Percentiles rank a stretch among this genome's conserved stretches.
phyloP scores from a whole-genome alignment of 2,329 filamentous ascomycete species.

The Bertia moriformis region DNA sequence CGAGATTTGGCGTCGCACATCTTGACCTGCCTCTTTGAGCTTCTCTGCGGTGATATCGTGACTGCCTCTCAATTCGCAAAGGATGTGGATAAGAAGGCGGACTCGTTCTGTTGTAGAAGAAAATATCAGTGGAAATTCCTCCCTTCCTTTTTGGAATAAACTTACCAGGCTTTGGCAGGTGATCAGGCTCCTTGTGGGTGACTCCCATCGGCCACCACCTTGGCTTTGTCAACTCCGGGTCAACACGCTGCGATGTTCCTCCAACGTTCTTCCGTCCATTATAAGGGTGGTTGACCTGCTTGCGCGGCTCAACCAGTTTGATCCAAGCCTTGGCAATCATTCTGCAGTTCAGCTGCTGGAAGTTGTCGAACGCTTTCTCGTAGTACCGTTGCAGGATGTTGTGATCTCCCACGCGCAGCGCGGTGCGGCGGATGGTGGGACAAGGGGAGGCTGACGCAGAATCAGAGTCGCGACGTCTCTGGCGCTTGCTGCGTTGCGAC shows the following conservation, averaged over 20 bases:
- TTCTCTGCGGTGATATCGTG: slow-evolving; percentile 15
- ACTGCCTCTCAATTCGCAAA: slow-evolving; percentile 16
- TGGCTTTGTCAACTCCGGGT: slow-evolving; percentile 16
- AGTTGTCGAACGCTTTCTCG: slow-evolving; percentile 14
- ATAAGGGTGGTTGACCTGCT: slow-evolving; percentile 18
- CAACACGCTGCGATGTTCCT: slow-evolving; percentile 10
- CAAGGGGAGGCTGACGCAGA: neutral
- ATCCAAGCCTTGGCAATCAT: slow-evolving; percentile 17
- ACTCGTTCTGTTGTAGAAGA: slow-evolving; percentile 11
- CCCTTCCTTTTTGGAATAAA: too few relatives aligned
- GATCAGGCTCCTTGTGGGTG: slow-evolving; percentile 15
- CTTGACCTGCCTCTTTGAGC: slow-evolving; percentile 15
- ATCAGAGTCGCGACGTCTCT: neutral
- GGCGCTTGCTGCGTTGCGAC: neutral
- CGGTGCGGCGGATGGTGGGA: neutral
- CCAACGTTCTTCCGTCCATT: slow-evolving; percentile 15
- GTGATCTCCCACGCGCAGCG: neutral
- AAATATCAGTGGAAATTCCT: neutral
- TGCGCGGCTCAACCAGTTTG: slow-evolving; percentile 18
- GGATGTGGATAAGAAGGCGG: slow-evolving; percentile 15
- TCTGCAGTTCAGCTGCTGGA: slow-evolving; percentile 18
- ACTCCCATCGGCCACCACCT: slow-evolving; percentile 17
- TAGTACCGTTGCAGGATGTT: slow-evolving; percentile 11
- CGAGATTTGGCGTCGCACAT: slow-evolving; percentile 15
- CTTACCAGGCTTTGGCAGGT: slow-evolving; percentile 15